Percentiles rank a stretch among this genome's conserved stretches.
phyloP scores from a whole-genome alignment of 2,329 filamentous ascomycete species.

The Scedosporium minutisporum region DNA sequence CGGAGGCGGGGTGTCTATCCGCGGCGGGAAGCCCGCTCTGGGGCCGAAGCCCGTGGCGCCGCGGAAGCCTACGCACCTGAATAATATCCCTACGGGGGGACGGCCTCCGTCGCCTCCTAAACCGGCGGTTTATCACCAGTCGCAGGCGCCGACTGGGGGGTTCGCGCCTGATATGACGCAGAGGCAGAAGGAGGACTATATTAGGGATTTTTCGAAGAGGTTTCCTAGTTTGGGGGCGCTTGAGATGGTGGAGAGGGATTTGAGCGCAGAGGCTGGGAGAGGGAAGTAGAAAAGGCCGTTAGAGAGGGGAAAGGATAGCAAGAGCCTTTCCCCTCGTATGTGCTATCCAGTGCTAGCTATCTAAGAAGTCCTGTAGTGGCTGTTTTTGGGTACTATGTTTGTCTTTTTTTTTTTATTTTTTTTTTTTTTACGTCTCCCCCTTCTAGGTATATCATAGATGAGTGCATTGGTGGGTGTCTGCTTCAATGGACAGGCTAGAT shows the following conservation, averaged over 20 bases:
- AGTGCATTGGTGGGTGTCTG: background rate
- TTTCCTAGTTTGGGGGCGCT: constrained; percentile 79
- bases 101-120: constrained; percentile 21
- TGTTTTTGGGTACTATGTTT: background rate
- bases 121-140: constrained; percentile 23
- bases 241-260: constrained; percentile 75
- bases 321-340: too few species aligned
- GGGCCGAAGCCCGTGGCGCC: constrained; percentile 40
- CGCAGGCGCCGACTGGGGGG: constrained; percentile 24
- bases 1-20: background rate
- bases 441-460: background rate
- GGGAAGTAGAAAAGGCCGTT: background rate
- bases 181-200: constrained; percentile 55
- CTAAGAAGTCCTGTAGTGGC: background rate
- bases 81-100: constrained; percentile 39
- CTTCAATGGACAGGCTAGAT: background rate
- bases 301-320: background rate
- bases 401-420: background rate
- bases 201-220: constrained; percentile 66
- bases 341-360: background rate
- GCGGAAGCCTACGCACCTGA: constrained; percentile 53
- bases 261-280: constrained; percentile 19
- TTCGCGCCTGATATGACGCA: constrained; percentile 44
- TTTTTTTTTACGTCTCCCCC: too few species aligned
- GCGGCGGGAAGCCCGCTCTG: background rate